phyloP scores from a whole-genome alignment of 495 filamentous ascomycete species.

The Penicillium arizonense region DNA sequence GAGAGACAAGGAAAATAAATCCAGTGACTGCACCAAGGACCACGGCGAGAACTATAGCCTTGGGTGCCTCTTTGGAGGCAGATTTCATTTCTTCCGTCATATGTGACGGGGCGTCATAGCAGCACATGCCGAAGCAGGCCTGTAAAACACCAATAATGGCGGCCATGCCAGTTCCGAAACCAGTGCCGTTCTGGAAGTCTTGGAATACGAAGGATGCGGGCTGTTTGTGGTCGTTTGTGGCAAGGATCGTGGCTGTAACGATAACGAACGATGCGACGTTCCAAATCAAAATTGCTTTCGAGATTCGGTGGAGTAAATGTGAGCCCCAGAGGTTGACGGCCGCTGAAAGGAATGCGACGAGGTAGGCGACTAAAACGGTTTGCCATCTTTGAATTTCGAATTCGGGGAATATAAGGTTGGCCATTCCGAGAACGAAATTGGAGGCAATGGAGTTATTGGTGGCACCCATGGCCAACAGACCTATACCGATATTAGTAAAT shows the following conservation, averaged over 20 bases:
- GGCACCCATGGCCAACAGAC: slow-evolving; percentile 56
- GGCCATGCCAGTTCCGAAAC: slow-evolving; percentile 49
- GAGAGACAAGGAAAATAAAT: slow-evolving; percentile 44
- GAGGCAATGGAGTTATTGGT: slow-evolving; percentile 56
- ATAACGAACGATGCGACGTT: slow-evolving; percentile 54
- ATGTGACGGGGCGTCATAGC: slow-evolving; percentile 45
- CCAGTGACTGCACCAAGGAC: slow-evolving; percentile 50
- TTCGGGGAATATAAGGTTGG: slow-evolving; percentile 50
- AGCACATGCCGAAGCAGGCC: slow-evolving; percentile 57
- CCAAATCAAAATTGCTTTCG: slow-evolving; percentile 51
- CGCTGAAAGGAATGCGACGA: slow-evolving; percentile 40
- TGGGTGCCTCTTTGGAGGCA: slow-evolving; percentile 49
- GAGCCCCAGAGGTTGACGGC: slow-evolving; percentile 51
- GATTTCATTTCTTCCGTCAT: slow-evolving; percentile 54
- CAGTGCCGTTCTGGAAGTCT: slow-evolving; percentile 57
- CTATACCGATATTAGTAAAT: slow-evolving; percentile 17
- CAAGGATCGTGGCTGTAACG: slow-evolving; percentile 50
- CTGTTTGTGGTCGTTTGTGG: slow-evolving; percentile 55
- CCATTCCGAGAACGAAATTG: slow-evolving; percentile 55
- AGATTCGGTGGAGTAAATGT: slow-evolving; percentile 51
- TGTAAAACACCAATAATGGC: slow-evolving; percentile 57
- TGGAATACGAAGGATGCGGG: slow-evolving; percentile 54
- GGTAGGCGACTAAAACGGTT: slow-evolving; percentile 52
- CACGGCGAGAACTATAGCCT: slow-evolving; percentile 55
- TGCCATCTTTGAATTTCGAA: slow-evolving; percentile 59